Base-by-base conservation (phyloP, 768 basidiomycete species). In the Russula vinacea region DNA sequence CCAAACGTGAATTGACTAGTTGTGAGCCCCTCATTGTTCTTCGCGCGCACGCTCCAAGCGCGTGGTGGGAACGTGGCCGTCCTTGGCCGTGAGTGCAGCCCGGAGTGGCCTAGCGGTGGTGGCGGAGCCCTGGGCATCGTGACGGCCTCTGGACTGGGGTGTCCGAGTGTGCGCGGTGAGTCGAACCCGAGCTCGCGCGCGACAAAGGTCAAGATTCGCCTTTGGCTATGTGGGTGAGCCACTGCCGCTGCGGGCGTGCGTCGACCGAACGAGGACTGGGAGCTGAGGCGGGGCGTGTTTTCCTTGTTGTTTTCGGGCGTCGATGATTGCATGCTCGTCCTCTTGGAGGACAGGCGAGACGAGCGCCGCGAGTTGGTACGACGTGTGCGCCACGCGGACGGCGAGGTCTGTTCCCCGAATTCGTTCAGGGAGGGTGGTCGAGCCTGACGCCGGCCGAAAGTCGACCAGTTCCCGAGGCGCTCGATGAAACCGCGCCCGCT, bases 31-130 rank as follows among this genome's bases (percentile, higher is more conserved):
- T 54, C 55, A 57, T 60, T 42, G 64, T 69, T 65, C 45, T 71
- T 67, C 17, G 52, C 52, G 1, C 44, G 37, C 39, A 37, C 60
- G 33, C 64, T 60, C 17, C 61, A 55, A n/a, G 59, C 57, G 2
- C 66, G 66, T 24, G 62, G 67, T 5, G 73, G 71, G 44, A 62
- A 73, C 24, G 73, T 73, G 33, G 66, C 69, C 11, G 29, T 61
- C 53, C 39, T 44, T 10, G 29, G 26, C 24, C 39, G 24, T 14
- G 55, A 22, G 3, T 19, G 24, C 19, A 60, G 47, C 1, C 49
- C 53, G 0, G 77, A 76, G 64, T 76, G 85, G 58, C 79, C 74
- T 33, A 85, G 77, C 17, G 82, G 77, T 10, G 85, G 84, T 35
- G 75, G 70, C n/a, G 78, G 70, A 22, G 78, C 76, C 67, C 44